These are phyloP conservation scores for Metschnikowia noctiluminum DNA, from an alignment of 805 yeast species.

Conservation along the genomic window DNA sequence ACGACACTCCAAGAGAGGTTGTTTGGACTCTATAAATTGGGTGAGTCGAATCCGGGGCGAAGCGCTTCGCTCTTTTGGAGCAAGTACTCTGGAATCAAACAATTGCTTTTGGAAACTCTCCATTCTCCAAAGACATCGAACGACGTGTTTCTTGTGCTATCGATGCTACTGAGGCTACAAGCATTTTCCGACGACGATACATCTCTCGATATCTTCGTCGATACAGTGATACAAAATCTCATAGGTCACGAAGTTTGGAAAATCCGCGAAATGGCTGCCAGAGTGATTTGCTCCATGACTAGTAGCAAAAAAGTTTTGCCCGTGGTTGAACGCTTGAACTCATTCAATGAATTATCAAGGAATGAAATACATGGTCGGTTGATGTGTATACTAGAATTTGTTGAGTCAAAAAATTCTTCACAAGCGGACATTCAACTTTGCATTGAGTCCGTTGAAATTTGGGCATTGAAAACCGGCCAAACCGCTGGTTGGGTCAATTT, in stretches of 20 bases:
- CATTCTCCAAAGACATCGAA: constrained; percentile 28
- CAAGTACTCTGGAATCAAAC: constrained; percentile 52
- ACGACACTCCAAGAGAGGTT: constrained; percentile 77
- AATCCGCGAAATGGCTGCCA: constrained; percentile 82
- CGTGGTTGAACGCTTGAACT: constrained; percentile 24
- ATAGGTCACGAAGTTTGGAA: constrained; percentile 68
- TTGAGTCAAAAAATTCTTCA: constrained; percentile 8
- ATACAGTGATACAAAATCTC: constrained; percentile 25
- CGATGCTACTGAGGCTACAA: constrained; percentile 66
- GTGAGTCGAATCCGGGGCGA: constrained; percentile 31
- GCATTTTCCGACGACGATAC: constrained; percentile 49
- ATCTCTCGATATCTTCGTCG: constrained; percentile 51
- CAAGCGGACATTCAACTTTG: constrained; percentile 21
- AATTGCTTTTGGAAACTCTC: constrained; percentile 45
- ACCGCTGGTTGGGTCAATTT: constrained; percentile 11
- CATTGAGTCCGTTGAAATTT: constrained; percentile 18
- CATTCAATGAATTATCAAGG: neutral
- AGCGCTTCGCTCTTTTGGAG: constrained; percentile 72
- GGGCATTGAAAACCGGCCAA: constrained; percentile 33
- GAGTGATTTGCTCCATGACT: constrained; percentile 55
- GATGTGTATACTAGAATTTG: constrained; percentile 10
- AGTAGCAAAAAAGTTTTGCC: constrained; percentile 7
- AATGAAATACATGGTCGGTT: constrained; percentile 13
- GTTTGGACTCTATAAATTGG: constrained; percentile 57
- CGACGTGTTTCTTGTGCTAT: constrained; percentile 73